Percentiles rank a stretch among this genome's conserved stretches.
Conservation (phyloP, 768 basidiomycete species). For the Antrodiella citrinella region DNA sequence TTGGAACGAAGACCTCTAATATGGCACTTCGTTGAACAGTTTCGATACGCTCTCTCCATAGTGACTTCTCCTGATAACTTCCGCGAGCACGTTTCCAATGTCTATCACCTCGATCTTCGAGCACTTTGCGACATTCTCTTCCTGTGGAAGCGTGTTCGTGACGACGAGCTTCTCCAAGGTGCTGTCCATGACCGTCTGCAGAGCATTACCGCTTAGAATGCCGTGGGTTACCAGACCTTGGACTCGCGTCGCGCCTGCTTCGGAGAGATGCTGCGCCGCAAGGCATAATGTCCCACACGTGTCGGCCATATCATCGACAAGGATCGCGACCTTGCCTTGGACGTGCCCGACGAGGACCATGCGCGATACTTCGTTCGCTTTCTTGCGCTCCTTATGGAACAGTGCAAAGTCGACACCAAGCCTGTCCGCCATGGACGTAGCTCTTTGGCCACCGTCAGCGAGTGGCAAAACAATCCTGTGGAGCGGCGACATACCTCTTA, state of each 20-base stretch:
- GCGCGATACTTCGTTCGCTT: slow-evolving; percentile 88
- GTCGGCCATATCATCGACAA: slow-evolving; percentile 99
- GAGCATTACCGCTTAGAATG: slow-evolving; percentile 85
- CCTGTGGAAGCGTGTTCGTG: slow-evolving; percentile 95
- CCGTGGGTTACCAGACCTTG: slow-evolving; percentile 96
- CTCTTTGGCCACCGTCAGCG: slow-evolving; percentile 40
- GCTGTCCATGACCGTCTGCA: slow-evolving; percentile 63
- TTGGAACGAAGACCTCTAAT: slow-evolving; percentile 33
- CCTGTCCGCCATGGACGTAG: slow-evolving; percentile 93
- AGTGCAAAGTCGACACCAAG: slow-evolving; percentile 96
- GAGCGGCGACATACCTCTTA: slow-evolving; percentile 59
- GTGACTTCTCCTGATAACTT: slow-evolving; percentile 92
- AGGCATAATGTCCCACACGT: slow-evolving; percentile 92
- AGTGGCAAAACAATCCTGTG: background rate
- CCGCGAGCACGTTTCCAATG: slow-evolving; percentile 89
- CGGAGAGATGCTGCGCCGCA: slow-evolving; percentile 81
- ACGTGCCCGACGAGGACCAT: slow-evolving; percentile 96
- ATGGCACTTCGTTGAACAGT: slow-evolving; percentile 85
- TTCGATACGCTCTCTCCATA: slow-evolving; percentile 94
- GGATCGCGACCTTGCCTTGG: slow-evolving; percentile 84
- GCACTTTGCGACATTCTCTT: slow-evolving; percentile 62
- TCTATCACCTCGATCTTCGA: slow-evolving; percentile 89
- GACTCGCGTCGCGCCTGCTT: slow-evolving; percentile 81
- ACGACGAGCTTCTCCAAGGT: slow-evolving; percentile 91
- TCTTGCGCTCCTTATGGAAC: slow-evolving; percentile 99